Percentiles rank a stretch among this genome's conserved stretches.
These are phyloP conservation scores for Phytophthora chlamydospora DNA, from an alignment of 352 stramenopile species.

Conservation along the genomic window DNA sequence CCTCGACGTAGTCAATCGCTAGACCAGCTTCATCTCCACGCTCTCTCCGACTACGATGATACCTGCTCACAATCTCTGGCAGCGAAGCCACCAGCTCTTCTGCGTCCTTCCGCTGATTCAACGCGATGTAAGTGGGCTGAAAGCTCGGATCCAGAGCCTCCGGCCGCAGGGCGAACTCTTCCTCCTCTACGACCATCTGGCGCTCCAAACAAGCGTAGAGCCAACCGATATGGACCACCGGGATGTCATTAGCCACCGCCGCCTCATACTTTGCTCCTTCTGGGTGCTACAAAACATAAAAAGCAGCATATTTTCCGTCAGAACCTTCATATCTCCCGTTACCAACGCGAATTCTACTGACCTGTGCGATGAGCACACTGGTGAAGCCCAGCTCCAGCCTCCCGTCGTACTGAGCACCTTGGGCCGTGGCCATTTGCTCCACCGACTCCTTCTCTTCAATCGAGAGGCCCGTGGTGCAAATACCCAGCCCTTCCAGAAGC, in stretches of 20 bases:
- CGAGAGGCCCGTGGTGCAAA: slow-evolving; percentile 72
- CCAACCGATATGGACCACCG: slow-evolving; percentile 76
- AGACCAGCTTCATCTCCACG: not conserved
- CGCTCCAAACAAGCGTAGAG: slow-evolving; percentile 71
- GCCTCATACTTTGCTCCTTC: slow-evolving; percentile 74
- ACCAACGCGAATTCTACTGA: slow-evolving; percentile 10
- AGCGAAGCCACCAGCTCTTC: slow-evolving; percentile 38
- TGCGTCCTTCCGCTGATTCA: slow-evolving; percentile 47
- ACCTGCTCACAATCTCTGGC: slow-evolving; percentile 39
- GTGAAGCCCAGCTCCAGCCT: slow-evolving; percentile 67
- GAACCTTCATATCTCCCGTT: slow-evolving; percentile 3
- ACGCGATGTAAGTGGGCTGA: slow-evolving; percentile 38
- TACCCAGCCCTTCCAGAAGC: slow-evolving; percentile 61
- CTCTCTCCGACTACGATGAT: slow-evolving; percentile 7
- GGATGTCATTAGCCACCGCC: slow-evolving; percentile 57
- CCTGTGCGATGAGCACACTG: slow-evolving; percentile 66
- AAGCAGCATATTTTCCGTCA: not conserved
- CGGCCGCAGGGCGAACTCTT: slow-evolving; percentile 50
- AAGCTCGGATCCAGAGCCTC: slow-evolving; percentile 25
- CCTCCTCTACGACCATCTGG: slow-evolving; percentile 47
- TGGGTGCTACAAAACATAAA: slow-evolving; percentile 27
- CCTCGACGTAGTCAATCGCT: not conserved
- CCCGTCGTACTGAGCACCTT: slow-evolving; percentile 64
- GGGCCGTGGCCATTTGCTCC: slow-evolving; percentile 42
- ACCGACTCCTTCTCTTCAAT: slow-evolving; percentile 59